Evolutionary conservation across 129 eudicot genomes (phyloP).

Genomic region (Artemisia tridentata): DNA sequence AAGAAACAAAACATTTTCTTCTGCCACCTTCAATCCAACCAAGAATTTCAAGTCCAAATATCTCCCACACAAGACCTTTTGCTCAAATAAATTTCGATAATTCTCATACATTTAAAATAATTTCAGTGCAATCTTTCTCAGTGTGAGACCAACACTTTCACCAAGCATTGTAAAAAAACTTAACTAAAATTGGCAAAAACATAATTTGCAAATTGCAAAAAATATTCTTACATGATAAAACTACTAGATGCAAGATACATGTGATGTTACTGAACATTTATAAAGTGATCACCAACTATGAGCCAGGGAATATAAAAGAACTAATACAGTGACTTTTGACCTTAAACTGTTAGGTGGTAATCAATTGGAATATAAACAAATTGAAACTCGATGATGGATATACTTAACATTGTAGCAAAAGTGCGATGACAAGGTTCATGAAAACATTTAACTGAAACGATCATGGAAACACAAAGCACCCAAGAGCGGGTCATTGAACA

Average conservation of each 20-base stretch:
- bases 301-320: too few species aligned
- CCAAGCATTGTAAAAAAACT: neutral
- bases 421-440: neutral
- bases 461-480: neutral
- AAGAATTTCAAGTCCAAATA: conserved; percentile 8
- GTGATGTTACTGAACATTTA: neutral
- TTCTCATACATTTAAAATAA: neutral
- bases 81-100: neutral
- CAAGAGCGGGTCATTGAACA: neutral
- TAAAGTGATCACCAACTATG: neutral
- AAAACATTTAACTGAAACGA: neutral
- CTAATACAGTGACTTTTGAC: neutral
- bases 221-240: neutral
- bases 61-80: conserved; percentile 7
- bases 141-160: neutral
- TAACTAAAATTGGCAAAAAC: neutral
- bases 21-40: conserved; percentile 39
- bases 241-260: neutral
- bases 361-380: neutral
- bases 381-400: neutral
- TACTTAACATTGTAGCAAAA: neutral
- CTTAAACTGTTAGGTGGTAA: neutral
- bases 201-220: neutral
- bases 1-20: conserved; percentile 18
- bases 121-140: neutral